Conservation (phyloP, 1,284 basidiomycete genomes). For the Melampsora americana region DNA sequence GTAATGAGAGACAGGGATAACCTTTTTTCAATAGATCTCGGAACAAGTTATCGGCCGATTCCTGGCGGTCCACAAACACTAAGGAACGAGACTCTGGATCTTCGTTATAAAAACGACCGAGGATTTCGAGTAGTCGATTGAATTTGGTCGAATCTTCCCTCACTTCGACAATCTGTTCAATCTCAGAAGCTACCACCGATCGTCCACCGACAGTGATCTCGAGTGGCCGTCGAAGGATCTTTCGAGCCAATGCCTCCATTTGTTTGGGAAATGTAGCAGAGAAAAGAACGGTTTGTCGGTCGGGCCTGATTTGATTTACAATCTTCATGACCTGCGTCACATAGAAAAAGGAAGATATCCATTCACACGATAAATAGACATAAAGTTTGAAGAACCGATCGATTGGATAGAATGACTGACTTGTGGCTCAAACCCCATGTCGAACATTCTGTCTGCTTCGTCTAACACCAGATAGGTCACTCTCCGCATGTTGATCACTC, state of each 20-base stretch:
- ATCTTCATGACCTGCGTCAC: conserved; percentile 87
- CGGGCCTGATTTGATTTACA: conserved; percentile 93
- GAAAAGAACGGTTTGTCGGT: conserved; percentile 96
- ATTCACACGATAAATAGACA: not conserved
- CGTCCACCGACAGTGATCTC: conserved; percentile 98
- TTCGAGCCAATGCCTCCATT: conserved; percentile 96
- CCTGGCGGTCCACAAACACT: conserved; percentile 97
- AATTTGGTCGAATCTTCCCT: conserved; percentile 89
- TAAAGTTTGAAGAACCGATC: not conserved
- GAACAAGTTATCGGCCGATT: conserved; percentile 94
- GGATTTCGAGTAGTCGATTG: conserved; percentile 88
- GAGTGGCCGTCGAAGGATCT: conserved; percentile 85
- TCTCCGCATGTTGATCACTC: conserved; percentile 94
- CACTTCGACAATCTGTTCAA: conserved; percentile 97
- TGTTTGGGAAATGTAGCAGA: conserved; percentile 98
- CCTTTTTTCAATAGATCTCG: conserved; percentile 91
- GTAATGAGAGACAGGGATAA: conserved; percentile 90
- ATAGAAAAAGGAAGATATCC: not conserved
- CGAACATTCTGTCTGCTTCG: conserved; percentile 99
- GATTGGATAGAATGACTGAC: conserved; percentile 49
- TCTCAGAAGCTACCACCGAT: conserved; percentile 95
- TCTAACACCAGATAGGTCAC: conserved; percentile 98
- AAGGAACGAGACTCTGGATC: conserved; percentile 76
- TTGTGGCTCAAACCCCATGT: conserved; percentile 99
- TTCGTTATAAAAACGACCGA: conserved; percentile 94